Conservation (phyloP, 257 asterid species). For the Gentiana macrophylla region DNA sequence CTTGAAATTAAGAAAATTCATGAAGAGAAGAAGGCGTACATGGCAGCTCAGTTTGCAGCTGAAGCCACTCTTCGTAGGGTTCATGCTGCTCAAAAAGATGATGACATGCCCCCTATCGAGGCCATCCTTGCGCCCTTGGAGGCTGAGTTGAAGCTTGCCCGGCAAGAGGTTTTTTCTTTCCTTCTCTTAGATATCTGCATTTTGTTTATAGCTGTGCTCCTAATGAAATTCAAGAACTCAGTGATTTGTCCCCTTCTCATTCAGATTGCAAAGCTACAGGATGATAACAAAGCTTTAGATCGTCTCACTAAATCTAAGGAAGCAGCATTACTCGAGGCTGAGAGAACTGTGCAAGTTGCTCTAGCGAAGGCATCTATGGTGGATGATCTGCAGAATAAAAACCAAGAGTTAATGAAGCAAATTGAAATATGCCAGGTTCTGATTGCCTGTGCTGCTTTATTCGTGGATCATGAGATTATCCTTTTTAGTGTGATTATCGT, state of each 20-base stretch:
- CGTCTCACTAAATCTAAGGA: slow-evolving; percentile 96
- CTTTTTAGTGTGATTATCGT: too few relatives aligned
- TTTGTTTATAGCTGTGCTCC: not conserved
- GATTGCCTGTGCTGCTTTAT: slow-evolving; percentile 6
- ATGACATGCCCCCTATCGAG: slow-evolving; percentile 99
- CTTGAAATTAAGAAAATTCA: slow-evolving; percentile 92
- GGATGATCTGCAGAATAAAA: slow-evolving; percentile 95
- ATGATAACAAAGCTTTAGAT: slow-evolving; percentile 92
- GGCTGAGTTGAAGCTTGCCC: slow-evolving; percentile 95
- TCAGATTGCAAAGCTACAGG: slow-evolving; percentile 92
- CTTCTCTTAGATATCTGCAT: slow-evolving; percentile 8
- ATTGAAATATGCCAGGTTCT: slow-evolving; percentile 92
- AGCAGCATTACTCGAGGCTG: slow-evolving; percentile 94
- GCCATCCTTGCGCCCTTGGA: slow-evolving; percentile 95
- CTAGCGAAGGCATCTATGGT: slow-evolving; percentile 97
- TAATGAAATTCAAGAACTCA: slow-evolving; percentile 9
- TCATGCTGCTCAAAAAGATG: slow-evolving; percentile 94
- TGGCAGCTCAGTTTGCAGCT: slow-evolving; percentile 99
- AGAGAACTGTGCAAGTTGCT: slow-evolving; percentile 89
- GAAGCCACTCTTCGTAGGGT: slow-evolving; percentile 98
- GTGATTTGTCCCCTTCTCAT: slow-evolving; percentile 11
- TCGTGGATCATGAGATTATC: not conserved
- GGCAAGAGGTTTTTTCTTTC: slow-evolving; percentile 64
- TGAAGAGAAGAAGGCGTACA: slow-evolving; percentile 94
- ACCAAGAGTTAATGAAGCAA: slow-evolving; percentile 96